These are phyloP conservation scores for Magnolia sinica DNA, from an alignment of 164 flowering plant genomes.

Conservation along the genomic window DNA sequence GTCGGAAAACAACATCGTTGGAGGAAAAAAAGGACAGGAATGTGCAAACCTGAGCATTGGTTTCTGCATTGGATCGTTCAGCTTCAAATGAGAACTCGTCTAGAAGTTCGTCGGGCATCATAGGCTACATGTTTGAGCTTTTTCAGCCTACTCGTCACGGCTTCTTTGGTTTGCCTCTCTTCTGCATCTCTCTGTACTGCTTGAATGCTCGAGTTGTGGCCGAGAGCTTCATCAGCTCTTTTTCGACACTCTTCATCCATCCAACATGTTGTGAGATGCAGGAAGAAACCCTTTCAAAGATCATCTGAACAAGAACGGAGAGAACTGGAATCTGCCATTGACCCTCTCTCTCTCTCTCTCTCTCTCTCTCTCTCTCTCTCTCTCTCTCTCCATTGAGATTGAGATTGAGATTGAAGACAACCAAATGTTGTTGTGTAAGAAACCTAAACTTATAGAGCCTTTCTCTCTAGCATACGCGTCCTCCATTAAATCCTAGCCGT, in stretches of 20 bases:
- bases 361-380: too few species aligned
- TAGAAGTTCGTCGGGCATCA: background rate
- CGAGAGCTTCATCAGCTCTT: background rate
- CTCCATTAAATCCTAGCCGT: too few species aligned
- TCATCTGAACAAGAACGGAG: background rate
- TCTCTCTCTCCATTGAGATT: too few species aligned
- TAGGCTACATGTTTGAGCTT: background rate
- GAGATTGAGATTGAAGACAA: too few species aligned
- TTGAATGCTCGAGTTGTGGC: background rate
- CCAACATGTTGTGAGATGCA: background rate
- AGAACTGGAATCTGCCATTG: background rate
- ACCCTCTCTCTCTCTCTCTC: too few species aligned
- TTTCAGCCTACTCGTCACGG: background rate
- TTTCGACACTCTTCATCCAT: too few species aligned
- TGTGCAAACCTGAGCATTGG: background rate
- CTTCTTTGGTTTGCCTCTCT: background rate
- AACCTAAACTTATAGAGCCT: too few species aligned
- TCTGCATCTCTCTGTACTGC: background rate
- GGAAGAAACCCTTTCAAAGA: background rate
- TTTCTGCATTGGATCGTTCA: background rate
- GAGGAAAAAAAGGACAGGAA: background rate
- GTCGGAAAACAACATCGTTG: background rate
- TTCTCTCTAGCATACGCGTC: too few species aligned
- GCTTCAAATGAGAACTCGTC: conserved; percentile 1
- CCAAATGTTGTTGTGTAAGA: too few species aligned